These are phyloP conservation scores for Vigna nakashimae DNA, from an alignment of 306 rosid species.

Conservation along the genomic window DNA sequence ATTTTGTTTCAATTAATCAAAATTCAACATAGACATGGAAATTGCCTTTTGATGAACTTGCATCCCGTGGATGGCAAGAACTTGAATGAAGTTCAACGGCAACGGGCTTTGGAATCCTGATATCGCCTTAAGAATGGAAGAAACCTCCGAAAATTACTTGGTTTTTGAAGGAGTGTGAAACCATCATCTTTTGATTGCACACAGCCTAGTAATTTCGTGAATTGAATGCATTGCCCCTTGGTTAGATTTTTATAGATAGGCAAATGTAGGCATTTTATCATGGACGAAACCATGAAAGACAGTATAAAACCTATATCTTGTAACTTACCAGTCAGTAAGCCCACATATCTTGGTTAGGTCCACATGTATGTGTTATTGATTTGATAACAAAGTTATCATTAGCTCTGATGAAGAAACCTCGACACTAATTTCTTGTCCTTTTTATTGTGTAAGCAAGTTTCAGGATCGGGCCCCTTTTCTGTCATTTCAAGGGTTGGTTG, in stretches of 20 bases:
- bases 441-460: not conserved
- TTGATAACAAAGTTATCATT: not conserved
- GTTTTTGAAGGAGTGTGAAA: conserved; percentile 16
- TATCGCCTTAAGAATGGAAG: conserved; percentile 11
- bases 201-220: not conserved
- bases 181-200: not conserved
- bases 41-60: conserved; percentile 25
- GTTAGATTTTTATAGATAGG: not conserved
- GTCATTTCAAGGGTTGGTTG: conserved; percentile 17
- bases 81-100: conserved; percentile 21
- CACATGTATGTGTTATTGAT: not conserved
- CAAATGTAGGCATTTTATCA: conserved; percentile 16
- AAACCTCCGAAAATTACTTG: conserved; percentile 4
- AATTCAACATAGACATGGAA: conserved; percentile 28
- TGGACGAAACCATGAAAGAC: conserved; percentile 23
- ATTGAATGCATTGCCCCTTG: not conserved
- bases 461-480: not conserved
- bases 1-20: not conserved
- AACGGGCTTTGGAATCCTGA: conserved; percentile 2
- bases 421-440: not conserved
- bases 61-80: conserved; percentile 19
- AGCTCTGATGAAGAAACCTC: conserved; percentile 30
- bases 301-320: not conserved
- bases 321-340: not conserved
- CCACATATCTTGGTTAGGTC: conserved; percentile 4